Evolutionary conservation across 495 filamentous ascomycete genomes (phyloP).

Genomic region (Trichoderma gamsii): DNA sequence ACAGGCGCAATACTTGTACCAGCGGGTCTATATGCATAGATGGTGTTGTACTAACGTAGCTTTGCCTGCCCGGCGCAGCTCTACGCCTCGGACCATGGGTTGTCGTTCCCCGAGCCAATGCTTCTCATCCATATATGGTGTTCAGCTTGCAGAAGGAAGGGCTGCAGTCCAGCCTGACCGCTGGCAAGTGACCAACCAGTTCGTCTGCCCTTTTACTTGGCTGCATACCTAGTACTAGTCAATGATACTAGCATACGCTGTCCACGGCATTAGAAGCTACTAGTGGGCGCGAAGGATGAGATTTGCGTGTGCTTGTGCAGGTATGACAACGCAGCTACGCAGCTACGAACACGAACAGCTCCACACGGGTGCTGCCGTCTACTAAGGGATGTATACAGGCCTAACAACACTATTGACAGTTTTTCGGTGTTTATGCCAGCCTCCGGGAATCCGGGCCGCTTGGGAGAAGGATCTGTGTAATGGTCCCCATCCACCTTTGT

Average conservation of each 20-base stretch:
- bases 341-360: neutral
- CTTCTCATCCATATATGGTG: neutral
- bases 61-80: neutral
- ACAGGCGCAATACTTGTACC: too few species aligned
- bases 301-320: neutral
- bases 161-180: neutral
- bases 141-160: neutral
- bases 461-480: neutral
- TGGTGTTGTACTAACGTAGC: neutral
- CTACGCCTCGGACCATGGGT: neutral
- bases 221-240: neutral
- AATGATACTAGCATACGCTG: too few species aligned
- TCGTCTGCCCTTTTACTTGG: neutral
- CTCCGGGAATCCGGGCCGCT: slow-evolving; percentile 1
- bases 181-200: neutral
- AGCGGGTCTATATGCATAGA: too few species aligned
- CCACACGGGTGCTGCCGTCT: slow-evolving; percentile 3
- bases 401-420: neutral
- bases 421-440: neutral
- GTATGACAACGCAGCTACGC: neutral
- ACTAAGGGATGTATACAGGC: neutral
- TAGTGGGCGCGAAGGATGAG: neutral
- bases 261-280: too few species aligned
- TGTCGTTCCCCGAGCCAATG: neutral
- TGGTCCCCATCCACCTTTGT: too few species aligned